phyloP scores from a whole-genome alignment of 495 filamentous ascomycete genomes.

The Talaromyces stipitatus region DNA sequence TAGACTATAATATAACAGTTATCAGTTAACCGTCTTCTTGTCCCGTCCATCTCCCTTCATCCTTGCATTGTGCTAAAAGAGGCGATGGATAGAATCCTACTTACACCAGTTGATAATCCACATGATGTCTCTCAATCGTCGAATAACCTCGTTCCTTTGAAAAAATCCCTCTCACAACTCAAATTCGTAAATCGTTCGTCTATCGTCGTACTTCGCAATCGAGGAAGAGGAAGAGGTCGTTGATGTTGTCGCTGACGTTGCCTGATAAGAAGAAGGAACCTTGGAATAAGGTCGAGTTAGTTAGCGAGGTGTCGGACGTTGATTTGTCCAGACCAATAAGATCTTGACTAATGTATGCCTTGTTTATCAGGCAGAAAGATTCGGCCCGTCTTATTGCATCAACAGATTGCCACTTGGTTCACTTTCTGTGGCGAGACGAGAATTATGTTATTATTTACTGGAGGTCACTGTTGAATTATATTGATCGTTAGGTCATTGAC shows the following conservation, averaged over 20 bases:
- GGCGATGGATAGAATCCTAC: constrained; percentile 18
- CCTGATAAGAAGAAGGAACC: neutral
- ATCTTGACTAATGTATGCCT: no score
- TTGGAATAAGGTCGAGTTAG: neutral
- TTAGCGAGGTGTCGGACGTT: neutral
- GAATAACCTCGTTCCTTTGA: neutral
- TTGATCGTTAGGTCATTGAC: constrained; percentile 1
- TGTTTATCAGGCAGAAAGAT: no score
- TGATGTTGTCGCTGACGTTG: neutral
- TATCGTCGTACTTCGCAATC: neutral
- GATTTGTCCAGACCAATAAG: neutral
- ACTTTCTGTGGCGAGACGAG: neutral
- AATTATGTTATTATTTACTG: neutral
- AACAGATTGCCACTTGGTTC: neutral
- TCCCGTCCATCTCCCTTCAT: no score
- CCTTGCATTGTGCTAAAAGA: no score
- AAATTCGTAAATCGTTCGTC: neutral
- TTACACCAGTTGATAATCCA: constrained; percentile 97
- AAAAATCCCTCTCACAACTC: neutral
- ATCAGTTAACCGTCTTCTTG: neutral
- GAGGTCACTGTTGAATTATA: neutral
- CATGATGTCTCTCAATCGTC: constrained; percentile 48
- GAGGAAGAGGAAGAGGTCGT: no score
- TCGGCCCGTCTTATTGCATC: neutral
- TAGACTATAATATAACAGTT: constrained; percentile 54